Evolutionary conservation across 176 grass and related monocot species (phyloP).

Genomic region (Zoysia pacifica): DNA sequence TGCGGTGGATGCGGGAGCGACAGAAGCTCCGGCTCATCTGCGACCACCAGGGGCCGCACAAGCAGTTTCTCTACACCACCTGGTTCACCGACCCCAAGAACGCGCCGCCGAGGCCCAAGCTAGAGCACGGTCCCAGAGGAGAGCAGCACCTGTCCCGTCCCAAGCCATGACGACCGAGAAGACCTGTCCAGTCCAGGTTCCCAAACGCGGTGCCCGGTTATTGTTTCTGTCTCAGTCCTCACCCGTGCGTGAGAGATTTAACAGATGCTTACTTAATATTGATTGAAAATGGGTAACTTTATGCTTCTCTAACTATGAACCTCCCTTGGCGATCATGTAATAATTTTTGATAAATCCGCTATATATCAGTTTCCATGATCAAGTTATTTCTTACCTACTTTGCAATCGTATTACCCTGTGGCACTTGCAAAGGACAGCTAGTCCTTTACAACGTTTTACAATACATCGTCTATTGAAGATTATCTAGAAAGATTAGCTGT

Average conservation of each 20-base stretch:
- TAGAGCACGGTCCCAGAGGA: slow-evolving; percentile 13
- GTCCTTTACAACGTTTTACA: too few species aligned
- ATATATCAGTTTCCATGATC: too few species aligned
- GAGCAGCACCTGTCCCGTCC: neutral
- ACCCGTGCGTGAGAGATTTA: neutral
- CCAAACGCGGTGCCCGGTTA: neutral
- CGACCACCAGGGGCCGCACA: slow-evolving; percentile 79
- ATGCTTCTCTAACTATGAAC: too few species aligned
- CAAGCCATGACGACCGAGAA: neutral
- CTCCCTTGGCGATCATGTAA: too few species aligned
- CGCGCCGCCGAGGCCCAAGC: slow-evolving; percentile 50
- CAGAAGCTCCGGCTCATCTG: slow-evolving; percentile 89
- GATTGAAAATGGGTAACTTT: neutral
- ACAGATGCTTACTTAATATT: neutral
- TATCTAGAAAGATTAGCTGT: too few species aligned
- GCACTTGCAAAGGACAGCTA: too few species aligned
- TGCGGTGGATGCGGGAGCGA: slow-evolving; percentile 93
- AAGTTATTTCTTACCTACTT: too few species aligned
- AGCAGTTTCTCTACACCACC: slow-evolving; percentile 93
- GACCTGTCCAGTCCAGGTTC: neutral
- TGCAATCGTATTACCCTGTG: too few species aligned
- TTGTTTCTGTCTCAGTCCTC: neutral
- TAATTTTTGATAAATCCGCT: too few species aligned
- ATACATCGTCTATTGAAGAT: too few species aligned
- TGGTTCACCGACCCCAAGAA: slow-evolving; percentile 95